phyloP scores from a whole-genome alignment of 2,329 filamentous ascomycete genomes.

The Verticillium dahliae region DNA sequence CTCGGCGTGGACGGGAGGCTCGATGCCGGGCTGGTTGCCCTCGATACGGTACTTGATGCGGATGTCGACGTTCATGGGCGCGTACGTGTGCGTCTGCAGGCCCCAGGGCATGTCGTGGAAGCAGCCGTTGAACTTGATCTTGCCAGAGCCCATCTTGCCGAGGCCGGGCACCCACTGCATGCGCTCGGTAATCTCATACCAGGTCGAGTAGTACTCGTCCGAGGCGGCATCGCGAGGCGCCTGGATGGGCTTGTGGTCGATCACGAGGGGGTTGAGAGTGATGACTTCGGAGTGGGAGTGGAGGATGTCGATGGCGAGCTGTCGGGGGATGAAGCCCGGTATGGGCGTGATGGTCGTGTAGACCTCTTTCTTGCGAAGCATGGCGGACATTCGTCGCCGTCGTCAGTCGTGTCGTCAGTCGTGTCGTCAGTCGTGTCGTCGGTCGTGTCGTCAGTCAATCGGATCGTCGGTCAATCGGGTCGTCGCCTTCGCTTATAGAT shows the following conservation, averaged over 20 bases:
- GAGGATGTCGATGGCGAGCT: conserved; percentile 66
- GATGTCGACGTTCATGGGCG: conserved; percentile 59
- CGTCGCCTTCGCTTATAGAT: not conserved
- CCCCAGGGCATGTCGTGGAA: conserved; percentile 70
- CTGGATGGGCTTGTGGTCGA: conserved; percentile 55
- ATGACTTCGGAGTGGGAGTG: conserved; percentile 67
- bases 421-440: too few relatives aligned
- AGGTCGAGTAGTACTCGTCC: conserved; percentile 67
- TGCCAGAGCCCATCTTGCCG: conserved; percentile 56
- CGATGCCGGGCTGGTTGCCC: conserved; percentile 61
- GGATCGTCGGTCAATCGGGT: too few relatives aligned
- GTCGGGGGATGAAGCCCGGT: conserved; percentile 62
- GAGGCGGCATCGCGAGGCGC: conserved; percentile 61
- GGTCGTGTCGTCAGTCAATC: too few relatives aligned
- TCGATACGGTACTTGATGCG: conserved; percentile 62
- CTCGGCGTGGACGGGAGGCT: conserved; percentile 55
- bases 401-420: not conserved
- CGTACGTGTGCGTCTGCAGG: conserved; percentile 65
- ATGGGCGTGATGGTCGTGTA: conserved; percentile 67
- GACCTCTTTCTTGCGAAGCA: conserved; percentile 56
- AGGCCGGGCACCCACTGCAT: conserved; percentile 63
- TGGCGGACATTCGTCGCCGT: conserved; percentile 14
- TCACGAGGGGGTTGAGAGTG: conserved; percentile 62
- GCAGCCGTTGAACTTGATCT: conserved; percentile 63
- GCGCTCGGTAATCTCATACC: conserved; percentile 67